Evolutionary conservation across 208 protist genomes (phyloP).

Genomic region (Wallacemonas sp.): DNA sequence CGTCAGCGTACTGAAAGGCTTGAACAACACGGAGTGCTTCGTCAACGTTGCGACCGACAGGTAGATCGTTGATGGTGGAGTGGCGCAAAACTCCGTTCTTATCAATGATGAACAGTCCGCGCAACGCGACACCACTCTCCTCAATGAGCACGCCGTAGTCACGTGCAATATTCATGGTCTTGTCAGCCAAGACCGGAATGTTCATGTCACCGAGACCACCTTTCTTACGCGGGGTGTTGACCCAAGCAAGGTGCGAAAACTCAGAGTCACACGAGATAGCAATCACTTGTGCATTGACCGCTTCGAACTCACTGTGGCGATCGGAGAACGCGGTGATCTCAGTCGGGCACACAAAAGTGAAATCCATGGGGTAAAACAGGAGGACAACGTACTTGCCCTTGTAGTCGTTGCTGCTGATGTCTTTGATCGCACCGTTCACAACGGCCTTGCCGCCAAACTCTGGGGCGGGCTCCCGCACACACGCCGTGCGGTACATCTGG

Average conservation of each 20-base stretch:
- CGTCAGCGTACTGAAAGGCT: constrained; percentile 95
- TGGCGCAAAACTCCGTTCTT: constrained; percentile 91
- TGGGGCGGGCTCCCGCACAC: constrained; percentile 87
- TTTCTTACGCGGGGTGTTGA: constrained; percentile 93
- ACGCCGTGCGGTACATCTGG: constrained; percentile 75
- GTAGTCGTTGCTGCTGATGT: constrained; percentile 91
- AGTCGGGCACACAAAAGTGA: constrained; percentile 98
- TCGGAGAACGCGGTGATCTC: constrained; percentile 97
- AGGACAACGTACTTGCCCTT: constrained; percentile 94
- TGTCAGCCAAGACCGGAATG: constrained; percentile 96
- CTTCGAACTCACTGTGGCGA: constrained; percentile 88
- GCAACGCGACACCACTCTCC: constrained; percentile 77
- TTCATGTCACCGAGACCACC: constrained; percentile 97
- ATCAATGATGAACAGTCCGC: constrained; percentile 97
- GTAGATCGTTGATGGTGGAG: constrained; percentile 95
- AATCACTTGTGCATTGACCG: constrained; percentile 89
- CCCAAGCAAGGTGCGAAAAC: constrained; percentile 96
- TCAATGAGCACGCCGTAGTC: constrained; percentile 96
- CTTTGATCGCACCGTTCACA: constrained; percentile 93
- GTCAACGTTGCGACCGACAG: constrained; percentile 95
- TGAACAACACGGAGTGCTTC: constrained; percentile 95
- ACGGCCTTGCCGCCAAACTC: constrained; percentile 93
- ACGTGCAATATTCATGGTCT: constrained; percentile 90
- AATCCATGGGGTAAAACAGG: constrained; percentile 97
- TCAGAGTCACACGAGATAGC: constrained; percentile 93